Conservation (phyloP, 345 rosid species). For the Odontarrhena argentea region DNA sequence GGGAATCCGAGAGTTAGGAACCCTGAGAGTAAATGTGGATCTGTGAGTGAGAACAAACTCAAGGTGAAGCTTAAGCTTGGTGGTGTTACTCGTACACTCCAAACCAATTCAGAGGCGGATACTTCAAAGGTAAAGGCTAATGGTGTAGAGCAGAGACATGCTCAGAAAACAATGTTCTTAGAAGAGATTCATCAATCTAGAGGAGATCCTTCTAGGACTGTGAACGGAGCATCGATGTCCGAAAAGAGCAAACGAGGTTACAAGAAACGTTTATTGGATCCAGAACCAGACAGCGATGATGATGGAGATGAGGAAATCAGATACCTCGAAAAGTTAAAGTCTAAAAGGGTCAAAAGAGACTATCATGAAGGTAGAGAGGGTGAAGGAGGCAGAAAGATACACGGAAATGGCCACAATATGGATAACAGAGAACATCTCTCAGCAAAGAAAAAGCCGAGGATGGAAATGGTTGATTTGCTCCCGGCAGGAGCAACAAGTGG, state of each 20-base stretch:
- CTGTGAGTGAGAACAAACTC: slow-evolving; percentile 53
- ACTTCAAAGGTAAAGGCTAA: slow-evolving; percentile 40
- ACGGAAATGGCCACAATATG: slow-evolving; percentile 41
- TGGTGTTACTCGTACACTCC: slow-evolving; percentile 56
- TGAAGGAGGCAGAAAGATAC: slow-evolving; percentile 34
- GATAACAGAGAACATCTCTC: slow-evolving; percentile 47
- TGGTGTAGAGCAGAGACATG: slow-evolving; percentile 49
- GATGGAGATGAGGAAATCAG: slow-evolving; percentile 67
- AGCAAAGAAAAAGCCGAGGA: slow-evolving; percentile 47
- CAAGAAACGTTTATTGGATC: slow-evolving; percentile 55
- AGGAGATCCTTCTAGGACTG: slow-evolving; percentile 39
- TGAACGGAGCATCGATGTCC: slow-evolving; percentile 44
- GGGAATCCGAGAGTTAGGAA: slow-evolving; percentile 37
- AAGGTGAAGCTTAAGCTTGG: slow-evolving; percentile 71
- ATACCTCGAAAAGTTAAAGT: slow-evolving; percentile 58
- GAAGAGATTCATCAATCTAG: slow-evolving; percentile 47
- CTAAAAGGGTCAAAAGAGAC: slow-evolving; percentile 43
- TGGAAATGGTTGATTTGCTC: slow-evolving; percentile 44
- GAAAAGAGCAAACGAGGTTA: slow-evolving; percentile 61
- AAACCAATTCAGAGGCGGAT: slow-evolving; percentile 45
- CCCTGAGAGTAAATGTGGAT: slow-evolving; percentile 31
- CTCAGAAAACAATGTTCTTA: slow-evolving; percentile 39
- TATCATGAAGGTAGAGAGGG: slow-evolving; percentile 39
- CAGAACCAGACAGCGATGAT: slow-evolving; percentile 44
- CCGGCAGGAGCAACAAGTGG: slow-evolving; percentile 46